Conservation (phyloP, 2,329 filamentous ascomycete species). For the Aureobasidium lini region DNA sequence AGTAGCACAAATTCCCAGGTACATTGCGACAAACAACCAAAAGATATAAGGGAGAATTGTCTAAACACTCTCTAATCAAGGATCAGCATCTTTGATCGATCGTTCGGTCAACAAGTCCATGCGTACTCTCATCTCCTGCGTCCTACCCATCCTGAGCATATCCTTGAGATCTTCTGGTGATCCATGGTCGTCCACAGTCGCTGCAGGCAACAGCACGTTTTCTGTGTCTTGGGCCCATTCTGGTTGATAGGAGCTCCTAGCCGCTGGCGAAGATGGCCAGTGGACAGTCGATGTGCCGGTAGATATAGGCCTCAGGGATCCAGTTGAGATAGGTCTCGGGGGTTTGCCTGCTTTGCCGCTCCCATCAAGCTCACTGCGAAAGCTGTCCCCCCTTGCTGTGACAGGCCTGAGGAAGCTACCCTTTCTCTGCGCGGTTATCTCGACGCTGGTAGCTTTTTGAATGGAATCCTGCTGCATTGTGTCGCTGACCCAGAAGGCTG, state of each 20-base stretch:
- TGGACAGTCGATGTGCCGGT: background rate
- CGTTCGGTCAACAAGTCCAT: background rate
- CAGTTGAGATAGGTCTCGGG: background rate
- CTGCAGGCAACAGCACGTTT: background rate
- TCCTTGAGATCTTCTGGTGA: slow-evolving; percentile 30
- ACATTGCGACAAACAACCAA: slow-evolving; percentile 37
- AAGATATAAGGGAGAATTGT: slow-evolving; percentile 42
- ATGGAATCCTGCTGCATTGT: background rate
- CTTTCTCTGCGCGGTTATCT: background rate
- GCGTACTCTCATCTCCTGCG: slow-evolving; percentile 37
- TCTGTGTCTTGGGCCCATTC: background rate
- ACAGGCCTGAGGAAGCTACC: background rate
- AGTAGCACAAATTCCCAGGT: slow-evolving; percentile 46
- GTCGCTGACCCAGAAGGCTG: background rate
- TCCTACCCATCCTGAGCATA: slow-evolving; percentile 42
- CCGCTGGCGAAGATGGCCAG: background rate
- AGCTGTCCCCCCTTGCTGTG: background rate
- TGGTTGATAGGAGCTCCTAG: background rate
- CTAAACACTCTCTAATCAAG: slow-evolving; percentile 38
- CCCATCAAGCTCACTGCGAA: background rate
- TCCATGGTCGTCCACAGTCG: background rate
- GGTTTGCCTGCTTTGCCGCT: background rate
- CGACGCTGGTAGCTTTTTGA: background rate
- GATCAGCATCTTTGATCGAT: background rate
- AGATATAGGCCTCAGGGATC: background rate